These are phyloP conservation scores for Acorus calamus DNA, from an alignment of 106 monocot genomes.

Conservation along the genomic window DNA sequence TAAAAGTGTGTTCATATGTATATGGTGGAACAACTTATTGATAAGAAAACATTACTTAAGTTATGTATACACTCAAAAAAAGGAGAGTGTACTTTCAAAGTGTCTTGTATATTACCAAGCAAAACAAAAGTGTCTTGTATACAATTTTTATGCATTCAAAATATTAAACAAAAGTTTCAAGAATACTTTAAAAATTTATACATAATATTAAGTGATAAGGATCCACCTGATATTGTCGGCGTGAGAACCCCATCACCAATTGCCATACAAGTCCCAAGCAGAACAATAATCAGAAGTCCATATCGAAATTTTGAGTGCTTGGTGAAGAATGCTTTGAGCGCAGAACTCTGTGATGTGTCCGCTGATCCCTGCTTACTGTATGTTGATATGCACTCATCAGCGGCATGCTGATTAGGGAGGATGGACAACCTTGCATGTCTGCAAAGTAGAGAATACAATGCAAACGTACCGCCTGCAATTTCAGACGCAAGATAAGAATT, in stretches of 20 bases:
- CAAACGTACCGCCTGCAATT: constrained; percentile 73
- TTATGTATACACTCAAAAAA: too few species aligned
- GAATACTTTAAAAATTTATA: neutral
- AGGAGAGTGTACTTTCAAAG: too few species aligned
- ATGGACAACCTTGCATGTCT: constrained; percentile 59
- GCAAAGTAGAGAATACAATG: constrained; percentile 70
- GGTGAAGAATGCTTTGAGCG: constrained; percentile 41
- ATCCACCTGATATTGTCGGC: constrained; percentile 69
- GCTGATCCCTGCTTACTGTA: constrained; percentile 26
- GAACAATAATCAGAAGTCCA: constrained; percentile 44
- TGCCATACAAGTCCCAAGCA: constrained; percentile 69
- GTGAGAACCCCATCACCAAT: constrained; percentile 76
- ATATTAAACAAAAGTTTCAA: too few species aligned
- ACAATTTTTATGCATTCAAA: too few species aligned
- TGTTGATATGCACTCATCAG: constrained; percentile 58
- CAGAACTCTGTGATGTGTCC: constrained; percentile 31
- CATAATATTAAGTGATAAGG: neutral
- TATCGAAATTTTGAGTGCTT: constrained; percentile 34
- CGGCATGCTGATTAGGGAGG: constrained; percentile 61
- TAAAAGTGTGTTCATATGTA: too few species aligned
- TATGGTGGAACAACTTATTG: too few species aligned
- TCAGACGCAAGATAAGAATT: neutral
- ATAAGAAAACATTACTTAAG: too few species aligned
- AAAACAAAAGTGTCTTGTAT: too few species aligned
- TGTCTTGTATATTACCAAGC: too few species aligned